phyloP scores from a whole-genome alignment of 2,329 filamentous ascomycete genomes.

The Alternaria ethzedia region DNA sequence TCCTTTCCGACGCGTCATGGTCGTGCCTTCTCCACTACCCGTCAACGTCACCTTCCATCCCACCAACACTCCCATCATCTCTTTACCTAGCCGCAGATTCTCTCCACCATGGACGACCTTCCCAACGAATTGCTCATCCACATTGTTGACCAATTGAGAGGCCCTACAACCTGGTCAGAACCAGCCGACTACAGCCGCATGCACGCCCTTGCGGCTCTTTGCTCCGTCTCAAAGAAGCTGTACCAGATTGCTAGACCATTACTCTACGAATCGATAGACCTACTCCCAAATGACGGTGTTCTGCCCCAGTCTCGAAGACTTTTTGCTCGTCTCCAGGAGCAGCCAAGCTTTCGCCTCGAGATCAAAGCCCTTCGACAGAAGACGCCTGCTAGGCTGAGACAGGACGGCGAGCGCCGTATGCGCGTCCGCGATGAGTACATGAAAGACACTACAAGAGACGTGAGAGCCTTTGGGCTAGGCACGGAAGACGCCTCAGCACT shows the following conservation, averaged over 20 bases:
- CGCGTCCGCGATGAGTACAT: background rate
- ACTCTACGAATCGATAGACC: background rate
- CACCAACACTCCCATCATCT: background rate
- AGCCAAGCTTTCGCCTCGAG: background rate
- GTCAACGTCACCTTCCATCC: background rate
- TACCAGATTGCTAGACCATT: background rate
- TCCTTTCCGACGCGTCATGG: background rate
- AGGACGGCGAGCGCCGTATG: background rate
- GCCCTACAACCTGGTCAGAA: background rate
- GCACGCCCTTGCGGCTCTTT: background rate
- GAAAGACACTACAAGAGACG: background rate
- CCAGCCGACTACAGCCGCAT: background rate
- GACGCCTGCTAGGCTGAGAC: background rate
- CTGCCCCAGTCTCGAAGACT: background rate
- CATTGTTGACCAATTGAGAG: background rate
- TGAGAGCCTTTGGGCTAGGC: background rate
- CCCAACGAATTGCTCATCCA: background rate
- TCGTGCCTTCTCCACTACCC: background rate
- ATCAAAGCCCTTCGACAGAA: background rate
- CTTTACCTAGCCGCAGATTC: too few species aligned
- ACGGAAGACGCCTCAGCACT: background rate
- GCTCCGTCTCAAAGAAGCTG: background rate
- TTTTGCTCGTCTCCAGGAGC: background rate
- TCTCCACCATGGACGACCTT: background rate
- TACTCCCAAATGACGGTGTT: background rate